Conservation (phyloP, 2,329 filamentous ascomycete species). For the Ceratocystis cacaofunesta region DNA sequence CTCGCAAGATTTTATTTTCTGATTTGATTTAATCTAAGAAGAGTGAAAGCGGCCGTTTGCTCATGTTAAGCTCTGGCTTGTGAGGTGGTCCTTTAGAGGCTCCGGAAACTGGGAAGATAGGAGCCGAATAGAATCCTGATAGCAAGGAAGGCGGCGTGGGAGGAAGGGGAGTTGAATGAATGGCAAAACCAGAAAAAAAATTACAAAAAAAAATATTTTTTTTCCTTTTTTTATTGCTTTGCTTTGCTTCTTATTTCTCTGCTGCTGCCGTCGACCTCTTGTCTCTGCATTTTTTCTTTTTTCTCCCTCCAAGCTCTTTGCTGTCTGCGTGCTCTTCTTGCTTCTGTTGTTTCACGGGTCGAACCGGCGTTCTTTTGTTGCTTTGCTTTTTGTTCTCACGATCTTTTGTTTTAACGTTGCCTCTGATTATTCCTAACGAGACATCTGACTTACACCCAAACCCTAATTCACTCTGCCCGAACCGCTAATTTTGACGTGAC, state of each 20-base stretch:
- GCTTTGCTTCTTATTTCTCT: background rate
- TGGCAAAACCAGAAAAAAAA: background rate
- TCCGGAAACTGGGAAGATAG: background rate
- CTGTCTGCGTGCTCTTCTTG: background rate
- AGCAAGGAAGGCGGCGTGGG: background rate
- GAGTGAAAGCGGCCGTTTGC: background rate
- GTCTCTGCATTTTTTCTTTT: background rate
- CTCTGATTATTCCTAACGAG: background rate
- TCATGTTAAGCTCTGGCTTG: background rate
- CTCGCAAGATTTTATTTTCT: no score
- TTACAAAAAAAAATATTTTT: background rate
- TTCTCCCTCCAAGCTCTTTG: background rate
- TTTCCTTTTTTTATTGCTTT: background rate
- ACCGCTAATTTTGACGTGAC: background rate
- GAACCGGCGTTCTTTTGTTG: background rate
- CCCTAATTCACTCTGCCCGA: background rate
- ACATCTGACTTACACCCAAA: background rate
- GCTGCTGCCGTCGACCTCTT: background rate
- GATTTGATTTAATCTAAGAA: no score
- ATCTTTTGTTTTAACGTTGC: background rate
- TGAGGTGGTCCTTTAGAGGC: background rate
- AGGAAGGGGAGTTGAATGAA: background rate
- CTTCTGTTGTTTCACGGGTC: background rate
- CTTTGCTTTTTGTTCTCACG: conserved; percentile 11
- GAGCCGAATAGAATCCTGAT: background rate